These are phyloP conservation scores for Yamadazyma sp. DNA, from an alignment of 805 yeast genomes.

Conservation along the genomic window DNA sequence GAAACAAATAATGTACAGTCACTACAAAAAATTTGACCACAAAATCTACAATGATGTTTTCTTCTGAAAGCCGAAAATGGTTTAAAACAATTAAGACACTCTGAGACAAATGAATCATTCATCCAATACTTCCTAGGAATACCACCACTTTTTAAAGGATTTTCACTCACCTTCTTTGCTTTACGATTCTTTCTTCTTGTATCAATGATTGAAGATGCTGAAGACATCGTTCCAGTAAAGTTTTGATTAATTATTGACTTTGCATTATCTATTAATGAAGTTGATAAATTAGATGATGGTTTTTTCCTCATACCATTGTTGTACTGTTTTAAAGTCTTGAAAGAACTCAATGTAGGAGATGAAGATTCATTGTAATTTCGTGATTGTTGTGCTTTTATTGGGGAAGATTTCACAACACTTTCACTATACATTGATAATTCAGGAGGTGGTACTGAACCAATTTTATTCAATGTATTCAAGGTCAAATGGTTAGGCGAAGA, in stretches of 20 bases:
- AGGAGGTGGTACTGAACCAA: constrained; percentile 10
- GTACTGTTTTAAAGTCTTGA: constrained; percentile 21
- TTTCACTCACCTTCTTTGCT: constrained; percentile 29
- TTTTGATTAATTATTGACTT: constrained; percentile 30
- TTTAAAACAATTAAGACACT: constrained; percentile 80
- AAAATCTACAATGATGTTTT: constrained; percentile 91
- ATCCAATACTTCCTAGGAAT: constrained; percentile 87
- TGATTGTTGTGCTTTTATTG: constrained; percentile 22
- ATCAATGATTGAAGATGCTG: constrained; percentile 26
- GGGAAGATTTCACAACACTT: constrained; percentile 25
- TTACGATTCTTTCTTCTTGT: constrained; percentile 14
- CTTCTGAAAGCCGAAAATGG: constrained; percentile 83
- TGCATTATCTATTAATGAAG: constrained; percentile 37
- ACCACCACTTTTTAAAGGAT: constrained; percentile 47
- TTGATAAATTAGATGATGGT: constrained; percentile 29
- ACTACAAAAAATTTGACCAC: constrained; percentile 93
- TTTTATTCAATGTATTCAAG: background rate
- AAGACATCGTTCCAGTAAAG: constrained; percentile 23
- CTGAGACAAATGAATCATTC: constrained; percentile 89
- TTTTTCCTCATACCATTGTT: constrained; percentile 21
- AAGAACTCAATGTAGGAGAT: constrained; percentile 22
- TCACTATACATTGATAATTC: constrained; percentile 23
- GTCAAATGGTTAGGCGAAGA: constrained; percentile 11
- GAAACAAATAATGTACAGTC: constrained; percentile 69
- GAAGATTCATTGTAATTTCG: constrained; percentile 10